Evolutionary conservation across 2,329 filamentous ascomycete species (phyloP).

Genomic region (Orbilia brochopaga): DNA sequence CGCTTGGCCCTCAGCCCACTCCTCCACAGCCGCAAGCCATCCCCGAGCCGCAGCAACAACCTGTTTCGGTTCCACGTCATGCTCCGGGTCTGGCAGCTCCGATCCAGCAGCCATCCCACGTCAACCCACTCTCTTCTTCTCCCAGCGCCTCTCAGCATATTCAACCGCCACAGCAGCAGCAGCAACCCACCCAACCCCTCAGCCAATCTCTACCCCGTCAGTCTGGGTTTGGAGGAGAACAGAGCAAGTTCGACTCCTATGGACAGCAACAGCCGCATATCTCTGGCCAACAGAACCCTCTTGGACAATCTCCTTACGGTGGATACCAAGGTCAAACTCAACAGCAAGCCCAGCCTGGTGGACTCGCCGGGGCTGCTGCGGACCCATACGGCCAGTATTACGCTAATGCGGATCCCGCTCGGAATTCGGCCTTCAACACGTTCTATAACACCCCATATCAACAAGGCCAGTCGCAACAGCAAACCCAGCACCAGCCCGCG

Average conservation of each 20-base stretch:
- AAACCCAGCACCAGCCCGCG: conserved; percentile 68
- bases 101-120: conserved; percentile 66
- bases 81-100: conserved; percentile 61
- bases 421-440: conserved; percentile 22
- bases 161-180: conserved; percentile 59
- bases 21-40: conserved; percentile 57
- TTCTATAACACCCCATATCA: conserved; percentile 61
- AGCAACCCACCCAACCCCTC: conserved; percentile 61
- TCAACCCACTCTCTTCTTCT: conserved; percentile 83
- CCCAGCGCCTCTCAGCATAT: conserved; percentile 71
- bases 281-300: conserved; percentile 53
- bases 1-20: conserved; percentile 58
- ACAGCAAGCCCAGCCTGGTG: conserved; percentile 41
- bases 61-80: conserved; percentile 66
- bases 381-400: conserved; percentile 44
- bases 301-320: conserved; percentile 55
- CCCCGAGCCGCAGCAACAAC: conserved; percentile 59
- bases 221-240: conserved; percentile 71
- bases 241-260: conserved; percentile 71
- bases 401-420: conserved; percentile 22
- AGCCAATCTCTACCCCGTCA: conserved; percentile 66
- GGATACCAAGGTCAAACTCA: conserved; percentile 52
- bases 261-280: conserved; percentile 61
- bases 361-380: conserved; percentile 14
- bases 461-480: conserved; percentile 59